Base-by-base conservation (phyloP, 225 moss, liverwort and hornwort species). In the Lunularia cruciata region DNA sequence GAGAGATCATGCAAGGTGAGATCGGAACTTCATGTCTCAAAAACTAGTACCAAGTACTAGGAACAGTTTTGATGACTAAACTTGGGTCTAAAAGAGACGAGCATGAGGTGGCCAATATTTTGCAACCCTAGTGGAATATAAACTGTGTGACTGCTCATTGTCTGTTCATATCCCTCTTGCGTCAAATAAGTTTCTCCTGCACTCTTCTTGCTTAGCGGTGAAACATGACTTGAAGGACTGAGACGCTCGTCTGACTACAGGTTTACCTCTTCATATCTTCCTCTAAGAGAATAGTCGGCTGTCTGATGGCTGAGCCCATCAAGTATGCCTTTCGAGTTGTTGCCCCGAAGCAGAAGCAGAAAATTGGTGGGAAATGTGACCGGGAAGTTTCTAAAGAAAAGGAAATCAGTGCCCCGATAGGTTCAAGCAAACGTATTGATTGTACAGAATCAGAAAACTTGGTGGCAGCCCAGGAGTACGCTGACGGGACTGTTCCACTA, bases 251-350 rank as follows among this genome's bases (percentile, higher is more conserved):
- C 23, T 12, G 47, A 47, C n/a, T n/a, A 4, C 89, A 98, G 96
- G 89, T 83, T 8, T 98, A 93, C 75, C 87, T 98, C 42, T 98
- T 75, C 43, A 89, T 93, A 40, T 98, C 93, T 40, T 79, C 82
- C 37, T 76, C 88, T 45, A 98, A 87, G 75, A 93, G 84, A 74
- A 78, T 98, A 19, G 78, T 98, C 18, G 98, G 98, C 30, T 93
- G 98, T 62, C 72, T 93, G 18, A 85, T 98, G 63, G 88, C 88
- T 37, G 98, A 98, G 60, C 91, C 84, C n/a, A 91, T 98, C 23
- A 74, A 76, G 5, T 58, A 36, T 77, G 98, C 91, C 20, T 93
- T 80, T 48, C 78, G 77, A 47, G 85, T n/a, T 93, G 27, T 69
- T 98, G 55, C 79, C 87, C 69, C 31, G 33, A 61, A 73, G n/a